Evolutionary conservation across 176 grass and related monocot species (phyloP), one percentile per base, ranked within the genome.

Genomic region (Oryza brachyantha): DNA sequence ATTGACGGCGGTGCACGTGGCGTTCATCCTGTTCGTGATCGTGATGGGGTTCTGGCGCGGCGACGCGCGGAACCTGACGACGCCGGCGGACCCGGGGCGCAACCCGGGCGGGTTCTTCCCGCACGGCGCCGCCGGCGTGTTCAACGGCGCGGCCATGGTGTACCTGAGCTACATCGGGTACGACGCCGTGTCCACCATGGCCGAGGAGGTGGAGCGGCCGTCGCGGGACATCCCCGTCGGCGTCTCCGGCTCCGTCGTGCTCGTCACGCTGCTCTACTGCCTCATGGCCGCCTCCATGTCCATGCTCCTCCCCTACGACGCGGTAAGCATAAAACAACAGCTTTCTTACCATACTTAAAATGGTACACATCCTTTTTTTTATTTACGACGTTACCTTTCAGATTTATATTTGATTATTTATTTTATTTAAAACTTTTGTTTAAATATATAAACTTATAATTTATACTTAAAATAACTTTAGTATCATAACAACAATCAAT

Each of bases 81-180:
- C 70, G 0, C 90, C 96, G 0, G 92, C 96, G 3, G 71, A 96
- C 81, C 86, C 88, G 57, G 73, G 79, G 7, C 60, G 19, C 41
- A 64, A 40, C 75, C 80, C 90, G 0, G 88, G 86, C 35, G 96
- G 96, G 17, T 89, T 99, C 74, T 87, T 99, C 81, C 96, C 96
- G 5, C 84, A 96, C 72, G 90, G 92, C 26, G 79, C 78, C 43
- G 66, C 28, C 9, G 96, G 96, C 5, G 86, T 96, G 29, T 99
- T 99, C 86, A 95, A 89, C 31, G 96, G 96, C 25, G 96, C 96
- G 0, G 96, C 88, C 68, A 91, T 86, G 92, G 96, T 99, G 24
- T 99, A 99, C 80, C 73, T 99, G 14, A 99, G 96, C 80, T 99
- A 99, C 78, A 99, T 99, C 64, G 96, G 96, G 43, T 99, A 99